A percentile compares a stretch with the other conserved stretches of the same genome.
phyloP scores from a whole-genome alignment of 2,329 filamentous ascomycete species.

The Gaeumannomyces tritici region DNA sequence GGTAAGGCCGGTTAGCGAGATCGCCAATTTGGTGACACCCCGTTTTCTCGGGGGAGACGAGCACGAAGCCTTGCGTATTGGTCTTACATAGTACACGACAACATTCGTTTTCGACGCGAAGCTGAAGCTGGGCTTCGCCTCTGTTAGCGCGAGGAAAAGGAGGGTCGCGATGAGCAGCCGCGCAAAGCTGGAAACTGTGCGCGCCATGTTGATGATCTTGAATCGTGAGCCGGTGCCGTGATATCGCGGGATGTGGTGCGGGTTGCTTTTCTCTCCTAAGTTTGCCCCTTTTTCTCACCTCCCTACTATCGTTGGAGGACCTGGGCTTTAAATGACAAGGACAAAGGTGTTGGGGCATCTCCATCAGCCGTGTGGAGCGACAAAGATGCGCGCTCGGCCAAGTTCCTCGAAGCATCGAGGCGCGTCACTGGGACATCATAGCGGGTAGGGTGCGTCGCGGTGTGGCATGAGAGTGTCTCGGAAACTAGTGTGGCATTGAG shows the following conservation, averaged over 20 bases:
- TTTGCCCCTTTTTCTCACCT: neutral
- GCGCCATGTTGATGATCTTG: neutral
- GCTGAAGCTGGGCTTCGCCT: slow-evolving; percentile 14
- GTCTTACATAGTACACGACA: slow-evolving; percentile 30
- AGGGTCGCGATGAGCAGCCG: neutral
- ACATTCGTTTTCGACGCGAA: slow-evolving; percentile 25
- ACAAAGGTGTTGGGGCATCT: neutral
- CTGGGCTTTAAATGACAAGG: neutral
- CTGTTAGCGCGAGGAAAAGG: neutral
- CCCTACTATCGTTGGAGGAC: neutral
- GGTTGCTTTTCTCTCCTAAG: neutral
- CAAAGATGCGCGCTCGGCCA: neutral
- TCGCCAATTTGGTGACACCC: too few relatives aligned
- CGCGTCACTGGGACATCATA: neutral
- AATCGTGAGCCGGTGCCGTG: neutral
- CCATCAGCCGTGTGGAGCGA: neutral
- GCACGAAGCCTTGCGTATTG: neutral
- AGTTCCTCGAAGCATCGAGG: neutral
- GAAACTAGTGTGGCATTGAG: neutral
- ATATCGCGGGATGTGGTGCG: neutral
- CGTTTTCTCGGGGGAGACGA: neutral
- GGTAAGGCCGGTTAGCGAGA: neutral
- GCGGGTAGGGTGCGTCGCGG: neutral
- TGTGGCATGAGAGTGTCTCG: neutral
- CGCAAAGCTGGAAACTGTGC: neutral